A percentile compares a stretch with the other conserved stretches of the same genome.
These are phyloP conservation scores for Lepidium sativum DNA, from an alignment of 345 rosid genomes.

Conservation along the genomic window DNA sequence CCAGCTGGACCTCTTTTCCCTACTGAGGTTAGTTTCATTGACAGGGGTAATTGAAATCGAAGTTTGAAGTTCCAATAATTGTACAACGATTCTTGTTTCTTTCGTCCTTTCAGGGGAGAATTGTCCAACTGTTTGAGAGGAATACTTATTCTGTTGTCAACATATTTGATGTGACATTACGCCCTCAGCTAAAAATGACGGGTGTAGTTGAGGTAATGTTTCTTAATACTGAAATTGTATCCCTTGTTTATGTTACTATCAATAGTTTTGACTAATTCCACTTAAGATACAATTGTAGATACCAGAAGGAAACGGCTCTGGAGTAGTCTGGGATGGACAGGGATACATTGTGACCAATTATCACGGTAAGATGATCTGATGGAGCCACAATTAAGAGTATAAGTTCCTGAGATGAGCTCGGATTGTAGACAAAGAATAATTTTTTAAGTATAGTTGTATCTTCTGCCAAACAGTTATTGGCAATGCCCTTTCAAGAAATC, in stretches of 20 bases:
- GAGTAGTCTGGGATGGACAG: slow-evolving; percentile 82
- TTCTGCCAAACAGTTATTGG: slow-evolving; percentile 57
- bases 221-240: background rate
- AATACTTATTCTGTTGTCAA: slow-evolving; percentile 89
- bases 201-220: slow-evolving; percentile 81
- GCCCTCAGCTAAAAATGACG: slow-evolving; percentile 84
- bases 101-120: slow-evolving; percentile 51
- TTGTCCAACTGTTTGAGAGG: slow-evolving; percentile 70
- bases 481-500: slow-evolving; percentile 83
- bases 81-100: background rate
- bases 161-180: slow-evolving; percentile 84
- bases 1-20: slow-evolving; percentile 84
- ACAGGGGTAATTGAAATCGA: background rate
- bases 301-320: slow-evolving; percentile 99
- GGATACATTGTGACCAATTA: slow-evolving; percentile 94
- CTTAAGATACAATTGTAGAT: slow-evolving; percentile 33
- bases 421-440: background rate
- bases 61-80: background rate
- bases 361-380: slow-evolving; percentile 55
- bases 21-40: slow-evolving; percentile 41
- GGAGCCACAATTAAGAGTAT: background rate
- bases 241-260: background rate
- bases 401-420: background rate
- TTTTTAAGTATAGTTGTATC: background rate
- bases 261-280: background rate